Evolutionary conservation across 805 yeast species (phyloP).

Genomic region (Myxozyma monticola): DNA sequence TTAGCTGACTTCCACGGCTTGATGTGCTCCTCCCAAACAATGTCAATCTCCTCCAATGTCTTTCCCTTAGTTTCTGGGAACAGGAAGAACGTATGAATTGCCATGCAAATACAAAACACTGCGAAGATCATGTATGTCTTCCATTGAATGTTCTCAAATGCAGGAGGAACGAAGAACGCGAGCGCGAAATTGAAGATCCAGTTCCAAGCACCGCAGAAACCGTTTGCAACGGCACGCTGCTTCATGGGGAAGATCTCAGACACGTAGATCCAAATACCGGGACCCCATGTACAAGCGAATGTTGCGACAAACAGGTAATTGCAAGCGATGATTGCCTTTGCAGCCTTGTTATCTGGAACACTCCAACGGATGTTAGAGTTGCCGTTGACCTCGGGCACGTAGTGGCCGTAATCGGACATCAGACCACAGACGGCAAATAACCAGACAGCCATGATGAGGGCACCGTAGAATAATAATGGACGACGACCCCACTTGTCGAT

Average conservation of each 20-base stretch:
- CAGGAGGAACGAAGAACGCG: slow-evolving; percentile 44
- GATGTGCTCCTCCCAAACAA: slow-evolving; percentile 42
- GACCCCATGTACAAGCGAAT: slow-evolving; percentile 56
- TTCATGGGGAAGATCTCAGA: slow-evolving; percentile 63
- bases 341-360: slow-evolving; percentile 36
- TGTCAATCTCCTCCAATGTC: slow-evolving; percentile 73
- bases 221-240: slow-evolving; percentile 65
- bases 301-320: slow-evolving; percentile 57
- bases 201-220: slow-evolving; percentile 60
- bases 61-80: slow-evolving; percentile 73
- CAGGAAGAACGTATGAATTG: slow-evolving; percentile 48
- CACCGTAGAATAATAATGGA: slow-evolving; percentile 40
- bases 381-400: slow-evolving; percentile 28
- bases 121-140: slow-evolving; percentile 59
- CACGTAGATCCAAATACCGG: slow-evolving; percentile 59
- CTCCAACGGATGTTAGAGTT: slow-evolving; percentile 30
- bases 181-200: slow-evolving; percentile 67
- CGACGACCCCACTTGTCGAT: slow-evolving; percentile 68
- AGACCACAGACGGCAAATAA: slow-evolving; percentile 30
- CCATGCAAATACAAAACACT: slow-evolving; percentile 51
- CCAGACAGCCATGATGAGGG: slow-evolving; percentile 26
- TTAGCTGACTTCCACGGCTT: slow-evolving; percentile 31
- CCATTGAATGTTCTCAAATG: slow-evolving; percentile 58
- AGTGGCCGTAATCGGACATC: slow-evolving; percentile 31
- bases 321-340: slow-evolving; percentile 49